Evolutionary conservation across 139 green algal genomes (phyloP), one percentile per base, ranked within the genome.

Genomic region (Chlorella sorokiniana): DNA sequence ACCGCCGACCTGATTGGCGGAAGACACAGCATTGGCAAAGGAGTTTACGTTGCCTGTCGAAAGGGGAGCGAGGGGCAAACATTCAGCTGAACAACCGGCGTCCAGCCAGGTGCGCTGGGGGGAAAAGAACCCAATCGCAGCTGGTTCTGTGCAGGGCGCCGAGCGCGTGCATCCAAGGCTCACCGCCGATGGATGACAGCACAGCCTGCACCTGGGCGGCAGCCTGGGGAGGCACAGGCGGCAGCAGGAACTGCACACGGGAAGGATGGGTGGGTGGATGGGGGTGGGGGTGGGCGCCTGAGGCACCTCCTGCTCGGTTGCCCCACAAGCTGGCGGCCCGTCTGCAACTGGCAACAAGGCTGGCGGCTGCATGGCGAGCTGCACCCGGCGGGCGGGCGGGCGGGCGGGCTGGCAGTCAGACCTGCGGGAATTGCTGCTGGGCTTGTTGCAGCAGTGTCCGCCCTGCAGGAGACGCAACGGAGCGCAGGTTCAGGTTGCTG

Each of bases 221-320:
- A 3, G 65, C 65, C 65, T 72, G 65, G 20, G 65, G 65, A 5
- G 65, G 65, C 65, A 72, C 65, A 3, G 65, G 65, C 1, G 65
- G 65, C 65, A 72, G 65, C 37, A 72, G 38, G 65, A 72, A 72
- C 65, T 72, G 65, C 38, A 51, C 20, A 44, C 18, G 22, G 6
- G 65, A 29, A 4, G 38, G 31, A 11, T 7, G 1, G 65, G 23
- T 33, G 38, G 65, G 37, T 18, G 14, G 22, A 35, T 29, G 8
- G 16, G 7, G 59, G 22, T 67, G 7, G 22, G 25, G 25, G 22
- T 7, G 9, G 59, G 7, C 25, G 59, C 25, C 25, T 71, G 33
- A n/a, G 48, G 37, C 35, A n/a, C 33, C 16, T 27, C 2, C 59
- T 31, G 22, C 22, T 7, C 11, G 5, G 9, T 4, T 48, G 64